Evolutionary conservation across 73 alveolate genomes (phyloP).

Genomic region (Blepharisma japonicum): DNA sequence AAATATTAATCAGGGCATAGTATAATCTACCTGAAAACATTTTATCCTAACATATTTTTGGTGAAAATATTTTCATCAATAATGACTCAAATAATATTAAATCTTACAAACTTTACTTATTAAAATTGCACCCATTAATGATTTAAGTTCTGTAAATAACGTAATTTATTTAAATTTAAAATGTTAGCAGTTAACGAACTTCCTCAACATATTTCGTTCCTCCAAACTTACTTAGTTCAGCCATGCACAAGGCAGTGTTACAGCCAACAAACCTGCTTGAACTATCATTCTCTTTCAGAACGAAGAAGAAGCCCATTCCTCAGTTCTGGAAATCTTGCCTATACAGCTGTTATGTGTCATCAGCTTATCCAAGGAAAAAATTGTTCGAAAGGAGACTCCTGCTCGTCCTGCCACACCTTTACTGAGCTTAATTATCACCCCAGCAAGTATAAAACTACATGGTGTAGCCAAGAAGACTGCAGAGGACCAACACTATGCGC

Average conservation of each 20-base stretch:
- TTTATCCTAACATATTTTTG: too few species aligned
- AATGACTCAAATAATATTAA: too few species aligned
- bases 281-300: conserved; percentile 33
- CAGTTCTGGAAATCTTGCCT: not conserved
- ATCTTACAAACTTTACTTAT: too few species aligned
- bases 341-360: conserved; percentile 19
- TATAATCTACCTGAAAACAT: too few species aligned
- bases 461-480: conserved; percentile 35
- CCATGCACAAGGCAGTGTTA: conserved; percentile 21
- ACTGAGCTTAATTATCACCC: conserved; percentile 39
- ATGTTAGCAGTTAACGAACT: not conserved
- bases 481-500: conserved; percentile 30
- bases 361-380: not conserved
- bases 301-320: conserved; percentile 17
- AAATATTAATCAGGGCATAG: too few species aligned
- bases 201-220: conserved; percentile 1
- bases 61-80: too few species aligned
- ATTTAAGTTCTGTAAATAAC: too few species aligned
- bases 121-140: too few species aligned
- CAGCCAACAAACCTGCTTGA: conserved; percentile 11
- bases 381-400: conserved; percentile 31
- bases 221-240: conserved; percentile 1
- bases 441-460: conserved; percentile 8
- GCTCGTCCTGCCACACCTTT: conserved; percentile 36
- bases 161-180: too few species aligned